Base-by-base conservation (phyloP, 2,329 filamentous ascomycete species). In the Apiospora marii region DNA sequence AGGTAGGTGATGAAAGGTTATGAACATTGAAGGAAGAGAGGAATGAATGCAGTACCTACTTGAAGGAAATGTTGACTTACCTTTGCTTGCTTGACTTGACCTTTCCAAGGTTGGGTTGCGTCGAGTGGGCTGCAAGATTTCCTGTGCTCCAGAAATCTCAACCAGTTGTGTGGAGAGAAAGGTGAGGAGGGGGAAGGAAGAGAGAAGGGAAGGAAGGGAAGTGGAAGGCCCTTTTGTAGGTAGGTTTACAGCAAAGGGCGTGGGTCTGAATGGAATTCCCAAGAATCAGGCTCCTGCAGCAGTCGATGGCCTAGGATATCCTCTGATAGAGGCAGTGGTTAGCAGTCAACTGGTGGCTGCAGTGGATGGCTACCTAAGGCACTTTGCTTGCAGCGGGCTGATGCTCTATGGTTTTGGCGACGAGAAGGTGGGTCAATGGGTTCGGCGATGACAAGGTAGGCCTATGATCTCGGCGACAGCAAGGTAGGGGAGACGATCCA, bases 161-260 rank as follows among this genome's bases (percentile, higher is more conserved):
- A n/a, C 34, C 48, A 6, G 30, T 1, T 49, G 12, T 48, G 14
- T 24, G 51, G 49, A 44, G 37, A 27, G 43, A 34, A 24, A 49
- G 68, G n/a, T 49, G 69, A 70, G 64, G 44, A 37, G 49, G 24
- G 24, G 43, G 30, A 51, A 34, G 70, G 67, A 70, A 46, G 61
- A 71, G 48, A 49, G 48, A 30, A 70, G 34, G 37, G 37, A 67
- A 48, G 27, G 30, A 51, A 10, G n/a, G 7, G n/a, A 49, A 49
- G 46, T 49, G 46, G 46, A 64, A 61, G 51, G 51, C 16, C 19
- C 41, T 24, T 43, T 22, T 34, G 10, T 22, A 34, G 7, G 44
- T 4, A 34, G 7, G 44, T 4, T 13, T 24, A n/a, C 41, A 49
- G 12, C 46, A 41, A 41, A 37, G 16, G 27, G 49, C 8, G 34